Conservation (phyloP, 2,329 filamentous ascomycete genomes). For the Colletotrichum acutatum region DNA sequence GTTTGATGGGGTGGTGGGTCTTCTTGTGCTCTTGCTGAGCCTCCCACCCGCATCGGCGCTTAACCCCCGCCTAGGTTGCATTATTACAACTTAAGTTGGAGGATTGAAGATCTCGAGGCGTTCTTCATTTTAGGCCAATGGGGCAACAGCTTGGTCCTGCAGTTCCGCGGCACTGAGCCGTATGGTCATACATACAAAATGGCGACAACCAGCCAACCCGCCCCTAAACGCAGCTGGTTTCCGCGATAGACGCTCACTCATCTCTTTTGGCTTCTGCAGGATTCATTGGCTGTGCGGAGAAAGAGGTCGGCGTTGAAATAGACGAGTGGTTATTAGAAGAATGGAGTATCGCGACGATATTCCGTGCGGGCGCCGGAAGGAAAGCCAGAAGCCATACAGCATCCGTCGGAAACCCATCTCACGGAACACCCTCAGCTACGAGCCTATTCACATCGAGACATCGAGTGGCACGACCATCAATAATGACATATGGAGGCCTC, state of each 20-base stretch:
- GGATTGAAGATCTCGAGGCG: background rate
- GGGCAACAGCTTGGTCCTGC: background rate
- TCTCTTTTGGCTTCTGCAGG: background rate
- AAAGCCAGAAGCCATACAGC: background rate
- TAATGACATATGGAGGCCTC: background rate
- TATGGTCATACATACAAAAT: background rate
- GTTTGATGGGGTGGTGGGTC: background rate
- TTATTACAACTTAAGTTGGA: background rate
- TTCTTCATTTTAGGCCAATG: background rate
- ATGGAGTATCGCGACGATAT: background rate
- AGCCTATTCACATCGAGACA: background rate
- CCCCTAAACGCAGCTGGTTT: background rate
- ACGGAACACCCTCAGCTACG: background rate
- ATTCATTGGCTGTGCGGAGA: background rate
- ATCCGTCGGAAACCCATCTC: background rate
- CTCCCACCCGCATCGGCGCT: background rate
- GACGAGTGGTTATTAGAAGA: background rate
- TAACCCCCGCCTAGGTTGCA: background rate
- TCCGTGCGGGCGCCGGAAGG: too few relatives aligned
- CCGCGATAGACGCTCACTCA: background rate
- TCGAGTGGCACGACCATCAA: background rate
- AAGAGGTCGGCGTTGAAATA: background rate
- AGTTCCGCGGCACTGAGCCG: background rate
- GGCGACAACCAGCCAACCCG: background rate
- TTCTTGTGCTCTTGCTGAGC: background rate